Base-by-base conservation (phyloP, 1,284 basidiomycete genomes). In the Malassezia psittaci region DNA sequence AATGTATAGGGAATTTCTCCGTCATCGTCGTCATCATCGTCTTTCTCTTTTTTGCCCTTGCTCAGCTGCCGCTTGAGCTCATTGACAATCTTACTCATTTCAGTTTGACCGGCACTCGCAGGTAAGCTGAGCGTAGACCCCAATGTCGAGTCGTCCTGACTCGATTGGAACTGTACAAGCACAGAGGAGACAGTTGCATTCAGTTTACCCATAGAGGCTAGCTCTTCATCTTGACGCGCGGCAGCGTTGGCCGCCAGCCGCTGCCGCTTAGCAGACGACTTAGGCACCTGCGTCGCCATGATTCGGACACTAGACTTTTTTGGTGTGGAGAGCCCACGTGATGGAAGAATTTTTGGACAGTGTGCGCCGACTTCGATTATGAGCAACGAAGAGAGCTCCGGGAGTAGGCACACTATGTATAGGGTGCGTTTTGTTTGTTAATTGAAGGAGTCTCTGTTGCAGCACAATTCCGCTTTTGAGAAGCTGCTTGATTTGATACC, bases 1-100 rank as follows among this genome's bases (percentile, higher is more conserved):
- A 74, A 74, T 5, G 68, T 65, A 39, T 68, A 74, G 1, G 69
- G 71, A 11, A 70, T 35, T 44, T 74, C 71, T n/a, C 70, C 68
- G 18, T 72, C 69, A 3, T 65, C 69, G 33, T 65, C 65, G 44
- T 63, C 62, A 16, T 48, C 46, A 11, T 35, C 50, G 6, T 41
- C 29, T 35, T 59, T 43, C 7, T 29, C 24, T 29, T 29, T 29
- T 29, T 29, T 29, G 24, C 24, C 7, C 10, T 49, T 44, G 34
- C 65, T 61, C 33, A 60, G 51, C 51, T 72, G 61, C 7, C 62
- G 56, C 33, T 66, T 35, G 5, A 74, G 66, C 52, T 66, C 59
- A 45, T 74, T 74, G 47, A 74, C 68, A 45, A 74, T 57, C 21
- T 65, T 59, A 43, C 65, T 57, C 24, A 74, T 61, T 37, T 72